These are phyloP conservation scores for Hypomontagnella monticulosa DNA, from an alignment of 495 filamentous ascomycete genomes.

Conservation along the genomic window DNA sequence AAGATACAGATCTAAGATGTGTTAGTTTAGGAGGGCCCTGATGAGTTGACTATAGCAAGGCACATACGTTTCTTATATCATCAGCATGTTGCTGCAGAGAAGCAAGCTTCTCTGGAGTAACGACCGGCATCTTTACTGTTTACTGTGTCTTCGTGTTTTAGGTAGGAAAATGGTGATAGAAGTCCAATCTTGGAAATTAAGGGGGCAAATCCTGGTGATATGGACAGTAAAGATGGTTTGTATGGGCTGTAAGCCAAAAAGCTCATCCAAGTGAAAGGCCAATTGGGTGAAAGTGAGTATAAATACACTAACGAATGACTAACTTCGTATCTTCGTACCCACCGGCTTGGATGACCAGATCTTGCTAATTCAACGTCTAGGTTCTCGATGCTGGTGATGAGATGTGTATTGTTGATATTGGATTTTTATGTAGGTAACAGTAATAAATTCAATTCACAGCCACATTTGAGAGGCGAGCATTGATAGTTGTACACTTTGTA, in stretches of 20 bases:
- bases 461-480: too few species aligned
- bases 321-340: conserved; percentile 7
- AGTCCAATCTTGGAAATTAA: not conserved
- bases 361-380: too few species aligned
- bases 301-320: conserved; percentile 16
- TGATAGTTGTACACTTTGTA: too few species aligned
- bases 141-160: not conserved
- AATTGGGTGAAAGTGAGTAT: conserved; percentile 9
- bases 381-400: too few species aligned
- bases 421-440: too few species aligned
- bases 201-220: not conserved
- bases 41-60: conserved; percentile 50
- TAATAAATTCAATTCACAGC: too few species aligned
- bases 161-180: not conserved
- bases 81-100: conserved; percentile 84
- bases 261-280: conserved; percentile 3
- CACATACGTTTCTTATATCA: conserved; percentile 85
- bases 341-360: not conserved
- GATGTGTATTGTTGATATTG: too few species aligned
- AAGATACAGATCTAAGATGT: conserved; percentile 89
- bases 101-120: conserved; percentile 85
- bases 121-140: conserved; percentile 78
- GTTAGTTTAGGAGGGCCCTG: conserved; percentile 45
- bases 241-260: conserved; percentile 9
- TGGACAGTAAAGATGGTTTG: not conserved